Evolutionary conservation across 2,329 filamentous ascomycete species (phyloP).

Genomic region (Camptophora hylomeconis): DNA sequence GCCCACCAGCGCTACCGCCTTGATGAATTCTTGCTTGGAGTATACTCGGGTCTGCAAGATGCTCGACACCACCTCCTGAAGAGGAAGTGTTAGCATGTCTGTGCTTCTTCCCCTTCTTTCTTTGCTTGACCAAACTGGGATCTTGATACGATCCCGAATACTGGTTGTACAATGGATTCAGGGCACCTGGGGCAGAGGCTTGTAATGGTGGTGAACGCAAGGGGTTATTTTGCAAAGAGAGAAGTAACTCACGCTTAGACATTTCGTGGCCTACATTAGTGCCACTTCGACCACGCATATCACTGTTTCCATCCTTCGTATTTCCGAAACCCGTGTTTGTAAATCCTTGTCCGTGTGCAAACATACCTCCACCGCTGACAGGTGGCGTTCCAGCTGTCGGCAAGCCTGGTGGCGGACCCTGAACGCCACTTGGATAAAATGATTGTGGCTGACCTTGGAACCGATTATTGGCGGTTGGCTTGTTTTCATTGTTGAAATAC

Average conservation of each 20-base stretch:
- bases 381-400: slow-evolving; percentile 93
- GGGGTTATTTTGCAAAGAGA: slow-evolving; percentile 82
- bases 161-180: slow-evolving; percentile 76
- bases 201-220: slow-evolving; percentile 69
- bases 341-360: slow-evolving; percentile 78
- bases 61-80: slow-evolving; percentile 98
- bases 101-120: slow-evolving; percentile 99
- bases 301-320: slow-evolving; percentile 60
- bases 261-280: slow-evolving; percentile 62
- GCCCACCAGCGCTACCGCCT: slow-evolving; percentile 70
- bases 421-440: slow-evolving; percentile 74
- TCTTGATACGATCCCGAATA: slow-evolving; percentile 80
- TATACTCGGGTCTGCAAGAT: slow-evolving; percentile 99
- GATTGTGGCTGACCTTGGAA: slow-evolving; percentile 37
- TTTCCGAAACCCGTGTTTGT: slow-evolving; percentile 48
- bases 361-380: slow-evolving; percentile 66
- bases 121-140: slow-evolving; percentile 81
- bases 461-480: slow-evolving; percentile 19
- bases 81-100: slow-evolving; percentile 99
- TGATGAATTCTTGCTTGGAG: slow-evolving; percentile 95
- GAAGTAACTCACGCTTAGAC: slow-evolving; percentile 97
- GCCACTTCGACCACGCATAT: slow-evolving; percentile 56
- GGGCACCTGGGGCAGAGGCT: slow-evolving; percentile 82
- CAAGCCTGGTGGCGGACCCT: slow-evolving; percentile 84
- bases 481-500: slow-evolving; percentile 66